These are phyloP conservation scores for Chamaenerion angustifolium DNA, from an alignment of 345 rosid genomes.

Conservation along the genomic window DNA sequence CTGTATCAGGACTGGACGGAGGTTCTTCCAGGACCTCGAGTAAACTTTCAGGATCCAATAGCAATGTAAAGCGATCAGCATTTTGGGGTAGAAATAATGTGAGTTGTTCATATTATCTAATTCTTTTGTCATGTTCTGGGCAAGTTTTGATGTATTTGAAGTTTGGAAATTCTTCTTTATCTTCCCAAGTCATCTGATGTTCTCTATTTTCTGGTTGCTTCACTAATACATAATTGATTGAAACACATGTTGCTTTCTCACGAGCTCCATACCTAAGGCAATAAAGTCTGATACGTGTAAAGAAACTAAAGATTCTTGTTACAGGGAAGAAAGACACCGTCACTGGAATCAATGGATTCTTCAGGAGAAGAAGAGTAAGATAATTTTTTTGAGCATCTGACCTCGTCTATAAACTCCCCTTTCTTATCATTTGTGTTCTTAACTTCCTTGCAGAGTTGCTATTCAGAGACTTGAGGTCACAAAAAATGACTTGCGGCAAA, in stretches of 20 bases:
- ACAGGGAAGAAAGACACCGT: slow-evolving; percentile 79
- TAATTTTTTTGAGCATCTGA: slow-evolving; percentile 3
- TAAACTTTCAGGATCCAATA: slow-evolving; percentile 51
- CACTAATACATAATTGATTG: too few species aligned
- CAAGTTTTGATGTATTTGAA: not conserved
- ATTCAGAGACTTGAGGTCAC: slow-evolving; percentile 92
- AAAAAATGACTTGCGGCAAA: slow-evolving; percentile 83
- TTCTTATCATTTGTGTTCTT: not conserved
- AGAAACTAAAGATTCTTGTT: slow-evolving; percentile 6
- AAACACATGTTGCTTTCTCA: too few species aligned
- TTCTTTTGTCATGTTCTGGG: not conserved
- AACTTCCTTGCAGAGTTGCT: slow-evolving; percentile 53
- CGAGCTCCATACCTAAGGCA: not conserved
- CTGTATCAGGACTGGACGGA: slow-evolving; percentile 43
- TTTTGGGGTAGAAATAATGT: slow-evolving; percentile 94
- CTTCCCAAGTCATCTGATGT: too few species aligned
- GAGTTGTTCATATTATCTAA: slow-evolving; percentile 16
- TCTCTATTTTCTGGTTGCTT: too few species aligned
- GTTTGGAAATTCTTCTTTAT: too few species aligned
- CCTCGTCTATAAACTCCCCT: not conserved
- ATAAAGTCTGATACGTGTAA: not conserved
- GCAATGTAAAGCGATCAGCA: slow-evolving; percentile 45
- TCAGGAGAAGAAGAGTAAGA: slow-evolving; percentile 99
- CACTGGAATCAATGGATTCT: slow-evolving; percentile 85
- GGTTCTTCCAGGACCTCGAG: slow-evolving; percentile 43